phyloP scores from a whole-genome alignment of 257 asterid genomes.

The Ballota nigra region DNA sequence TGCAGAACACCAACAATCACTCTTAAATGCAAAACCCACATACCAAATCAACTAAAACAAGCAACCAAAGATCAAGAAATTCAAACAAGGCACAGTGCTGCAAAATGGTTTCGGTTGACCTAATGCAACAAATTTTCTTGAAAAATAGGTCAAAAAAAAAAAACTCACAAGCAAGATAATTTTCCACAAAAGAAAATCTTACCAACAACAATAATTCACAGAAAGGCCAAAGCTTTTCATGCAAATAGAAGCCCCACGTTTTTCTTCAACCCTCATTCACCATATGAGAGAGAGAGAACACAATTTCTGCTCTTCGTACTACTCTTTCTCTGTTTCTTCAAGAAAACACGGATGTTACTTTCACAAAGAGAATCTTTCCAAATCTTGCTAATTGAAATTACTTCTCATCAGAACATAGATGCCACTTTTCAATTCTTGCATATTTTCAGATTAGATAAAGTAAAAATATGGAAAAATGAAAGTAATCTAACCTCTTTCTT shows the following conservation, averaged over 20 bases:
- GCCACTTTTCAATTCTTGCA: not conserved
- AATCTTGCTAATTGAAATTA: slow-evolving; percentile 1
- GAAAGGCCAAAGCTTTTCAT: slow-evolving; percentile 8
- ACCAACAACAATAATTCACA: not conserved
- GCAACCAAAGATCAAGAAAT: slow-evolving; percentile 22
- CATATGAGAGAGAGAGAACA: not conserved
- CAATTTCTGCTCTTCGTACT: not conserved
- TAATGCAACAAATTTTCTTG: not conserved
- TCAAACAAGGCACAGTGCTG: slow-evolving; percentile 9
- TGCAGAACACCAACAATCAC: slow-evolving; percentile 14
- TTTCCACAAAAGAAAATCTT: not conserved
- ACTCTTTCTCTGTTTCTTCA: not conserved
- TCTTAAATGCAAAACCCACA: not conserved
- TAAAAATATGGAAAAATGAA: no score
- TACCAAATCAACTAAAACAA: slow-evolving; percentile 11
- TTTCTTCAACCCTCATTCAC: not conserved
- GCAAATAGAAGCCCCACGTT: slow-evolving; percentile 8
- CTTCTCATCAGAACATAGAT: not conserved
- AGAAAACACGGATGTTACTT: slow-evolving; percentile 7
- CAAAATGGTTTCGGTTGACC: slow-evolving; percentile 15
- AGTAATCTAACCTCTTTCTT: not conserved
- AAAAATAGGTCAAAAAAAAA: not conserved
- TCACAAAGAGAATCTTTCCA: slow-evolving; percentile 8
- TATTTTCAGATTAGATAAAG: not conserved
- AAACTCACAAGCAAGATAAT: not conserved